These are phyloP conservation scores for Saccharata proteae DNA, from an alignment of 2,329 filamentous ascomycete species.

Conservation along the genomic window DNA sequence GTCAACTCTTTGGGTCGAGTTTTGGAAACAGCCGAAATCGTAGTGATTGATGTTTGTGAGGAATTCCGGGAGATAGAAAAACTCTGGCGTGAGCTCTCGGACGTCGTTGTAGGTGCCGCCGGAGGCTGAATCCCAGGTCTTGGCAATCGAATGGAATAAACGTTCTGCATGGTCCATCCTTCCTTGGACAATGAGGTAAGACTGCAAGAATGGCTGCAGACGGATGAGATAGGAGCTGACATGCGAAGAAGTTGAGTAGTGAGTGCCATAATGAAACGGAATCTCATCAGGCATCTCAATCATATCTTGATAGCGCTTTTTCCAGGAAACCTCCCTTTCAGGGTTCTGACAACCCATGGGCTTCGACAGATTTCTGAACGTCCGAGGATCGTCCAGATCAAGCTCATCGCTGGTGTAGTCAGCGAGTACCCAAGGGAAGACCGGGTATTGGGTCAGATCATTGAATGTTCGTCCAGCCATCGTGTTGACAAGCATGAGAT, in stretches of 20 bases:
- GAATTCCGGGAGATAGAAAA: constrained; percentile 94
- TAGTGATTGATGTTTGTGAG: constrained; percentile 88
- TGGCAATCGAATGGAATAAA: constrained; percentile 84
- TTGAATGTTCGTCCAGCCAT: constrained; percentile 97
- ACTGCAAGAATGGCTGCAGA: constrained; percentile 90
- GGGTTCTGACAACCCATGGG: constrained; percentile 89
- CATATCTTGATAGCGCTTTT: constrained; percentile 74
- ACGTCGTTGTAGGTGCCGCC: constrained; percentile 87
- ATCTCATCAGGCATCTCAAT: constrained; percentile 74
- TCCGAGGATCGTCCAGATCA: constrained; percentile 70
- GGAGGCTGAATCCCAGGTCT: constrained; percentile 84
- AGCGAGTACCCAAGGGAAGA: constrained; percentile 93
- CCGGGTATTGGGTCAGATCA: constrained; percentile 92
- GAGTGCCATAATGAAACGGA: constrained; percentile 89
- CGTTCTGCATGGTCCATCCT: constrained; percentile 93
- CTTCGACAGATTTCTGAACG: constrained; percentile 83
- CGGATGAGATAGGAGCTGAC: constrained; percentile 93
- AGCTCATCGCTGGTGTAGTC: constrained; percentile 93
- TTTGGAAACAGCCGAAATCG: constrained; percentile 82
- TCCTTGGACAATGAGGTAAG: constrained; percentile 84
- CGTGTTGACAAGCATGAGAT: constrained; percentile 96
- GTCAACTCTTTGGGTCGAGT: constrained; percentile 66
- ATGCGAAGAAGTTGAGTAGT: constrained; percentile 98
- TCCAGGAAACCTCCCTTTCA: constrained; percentile 64
- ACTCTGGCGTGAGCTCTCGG: constrained; percentile 87